Percentiles rank a stretch among this genome's conserved stretches.
phyloP scores from a whole-genome alignment of 495 filamentous ascomycete genomes.

The Aspergillus mulundensis region DNA sequence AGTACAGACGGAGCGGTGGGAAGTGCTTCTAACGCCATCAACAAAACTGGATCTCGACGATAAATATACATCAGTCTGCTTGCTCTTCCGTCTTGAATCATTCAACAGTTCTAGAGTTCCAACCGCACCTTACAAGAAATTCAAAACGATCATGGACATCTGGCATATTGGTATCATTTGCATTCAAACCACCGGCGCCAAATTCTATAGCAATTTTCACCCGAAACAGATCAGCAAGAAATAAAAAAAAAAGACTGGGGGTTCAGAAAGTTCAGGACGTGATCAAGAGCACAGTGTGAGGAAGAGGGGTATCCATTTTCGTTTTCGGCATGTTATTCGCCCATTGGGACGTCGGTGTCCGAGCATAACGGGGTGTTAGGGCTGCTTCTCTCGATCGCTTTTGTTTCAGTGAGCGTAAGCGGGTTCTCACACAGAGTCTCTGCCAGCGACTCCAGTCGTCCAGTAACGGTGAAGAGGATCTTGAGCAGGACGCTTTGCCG shows the following conservation, averaged over 20 bases:
- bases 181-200: not conserved
- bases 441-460: conserved; percentile 32
- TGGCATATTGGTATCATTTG: not conserved
- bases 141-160: not conserved
- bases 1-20: not conserved
- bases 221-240: not conserved
- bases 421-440: conserved; percentile 40
- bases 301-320: not conserved
- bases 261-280: not conserved
- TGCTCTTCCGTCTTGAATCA: not conserved
- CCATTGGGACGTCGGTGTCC: conserved; percentile 32
- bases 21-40: not conserved
- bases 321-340: not conserved
- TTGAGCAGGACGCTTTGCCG: conserved; percentile 38
- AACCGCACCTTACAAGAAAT: not conserved
- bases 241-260: not conserved
- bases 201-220: not conserved
- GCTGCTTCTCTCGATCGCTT: conserved; percentile 24
- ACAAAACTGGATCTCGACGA: not conserved
- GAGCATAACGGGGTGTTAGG: conserved; percentile 25
- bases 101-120: not conserved
- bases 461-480: conserved; percentile 39
- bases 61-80: not conserved
- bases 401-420: conserved; percentile 30
- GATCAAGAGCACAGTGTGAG: not conserved